Evolutionary conservation across 371 early-diverging fungal genomes (phyloP), one percentile per base, ranked within the genome.

Genomic region (Dinochytrium kinnereticum): DNA sequence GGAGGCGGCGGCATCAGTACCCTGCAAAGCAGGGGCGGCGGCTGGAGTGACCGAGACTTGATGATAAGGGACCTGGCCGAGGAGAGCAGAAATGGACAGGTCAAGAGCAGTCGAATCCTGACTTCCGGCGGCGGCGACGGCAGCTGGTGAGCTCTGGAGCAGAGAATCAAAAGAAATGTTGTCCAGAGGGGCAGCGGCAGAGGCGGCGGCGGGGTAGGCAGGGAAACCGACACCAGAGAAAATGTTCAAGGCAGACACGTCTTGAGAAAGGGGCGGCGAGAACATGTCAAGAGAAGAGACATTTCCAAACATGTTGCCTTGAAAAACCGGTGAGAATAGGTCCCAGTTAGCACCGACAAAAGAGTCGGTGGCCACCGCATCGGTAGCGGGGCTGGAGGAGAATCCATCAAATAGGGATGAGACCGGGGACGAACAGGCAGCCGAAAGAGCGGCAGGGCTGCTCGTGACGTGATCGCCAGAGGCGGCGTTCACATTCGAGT

Each of bases 401-500:
- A 61, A 37, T 3, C 34, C 34, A 34, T 61, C 61, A 37, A 61
- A 13, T 10, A 61, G 61, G 61, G 61, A 61, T 3, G 34, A 7
- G 7, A 36, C 13, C 19, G 61, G 61, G 36, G 37, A 61, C 7
- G 37, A 37, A 36, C 36, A 31, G 36, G 61, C 13, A 24, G 61
- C 61, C 34, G 34, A 10, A 5, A 55, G 24, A 30, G 57, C 57
- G 57, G 61, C 30, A 36, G 61, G 61, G 61, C 61, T 61, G 61
- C 61, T 61, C 15, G 61, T 7, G 61, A 24, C 3, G 34, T 34
- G 28, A 24, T 31, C 61, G 10, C 36, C 61, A 37, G 24, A 61
- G 61, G 24, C 7, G 61, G 61, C 3, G 15, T 2, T 13, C n/a
- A 37, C 36, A 26, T 34, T 26, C 10, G 61, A 34, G 7, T 31